Evolutionary conservation across 1,139 yeast species (phyloP), one percentile per base, ranked within the genome.

Genomic region (Yamadazyma triangularis): DNA sequence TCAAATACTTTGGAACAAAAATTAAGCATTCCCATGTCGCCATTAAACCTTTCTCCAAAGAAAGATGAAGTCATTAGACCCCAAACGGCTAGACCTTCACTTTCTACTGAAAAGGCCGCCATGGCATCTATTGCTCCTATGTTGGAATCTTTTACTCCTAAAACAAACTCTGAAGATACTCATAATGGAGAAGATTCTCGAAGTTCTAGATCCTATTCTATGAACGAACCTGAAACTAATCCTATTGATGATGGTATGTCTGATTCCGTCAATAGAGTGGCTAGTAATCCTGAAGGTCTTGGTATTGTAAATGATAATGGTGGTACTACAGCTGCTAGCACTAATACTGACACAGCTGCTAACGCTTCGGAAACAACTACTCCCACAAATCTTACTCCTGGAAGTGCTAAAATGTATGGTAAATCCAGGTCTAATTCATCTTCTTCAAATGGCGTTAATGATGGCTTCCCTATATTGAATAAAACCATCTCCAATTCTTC

Each of bases 121-220:
- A 79, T 82, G 61, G 89, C 85, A 3, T 73, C 86, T 1, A 75
- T 83, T 23, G 91, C 91, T 0, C 91, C 93, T 2, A 81, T 82
- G 56, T 56, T 83, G 28, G 84, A 81, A 50, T 66, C 74, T 1
- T 83, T 80, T 52, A 70, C 77, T 8, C 93, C 93, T 4, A 82
- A 80, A 50, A 73, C 88, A 1, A 75, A 81, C 2, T 72, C 79
- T 4, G 73, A 79, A 41, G 86, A 42, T 30, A 7, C 6, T 9
- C 20, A 18, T 18, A 6, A 9, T 18, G 20, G 20, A 6, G 9
- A 9, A 7, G 20, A 18, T 9, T n/a, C n/a, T n/a, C n/a, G n/a
- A 5, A 18, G 14, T n/a, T 26, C 28, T 11, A 19, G 20, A 7
- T n/a, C n/a, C n/a, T n/a, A n/a, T n/a, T n/a, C n/a, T n/a, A n/a